Evolutionary conservation across 2,329 filamentous ascomycete genomes (phyloP).

Genomic region (Talaromyces atroroseus): DNA sequence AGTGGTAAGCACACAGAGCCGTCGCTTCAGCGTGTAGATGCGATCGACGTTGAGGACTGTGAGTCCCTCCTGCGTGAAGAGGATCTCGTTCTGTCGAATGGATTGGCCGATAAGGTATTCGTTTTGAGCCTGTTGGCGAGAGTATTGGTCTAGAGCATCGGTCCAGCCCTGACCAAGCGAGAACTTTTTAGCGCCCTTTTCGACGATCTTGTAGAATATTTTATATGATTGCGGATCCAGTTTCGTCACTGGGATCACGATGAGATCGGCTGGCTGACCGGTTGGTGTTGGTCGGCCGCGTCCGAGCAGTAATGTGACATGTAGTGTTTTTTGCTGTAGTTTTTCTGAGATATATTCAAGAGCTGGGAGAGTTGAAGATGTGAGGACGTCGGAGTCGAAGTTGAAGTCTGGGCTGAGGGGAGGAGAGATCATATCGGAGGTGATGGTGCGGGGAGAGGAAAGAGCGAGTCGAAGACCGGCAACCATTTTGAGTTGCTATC

Average conservation of each 20-base stretch:
- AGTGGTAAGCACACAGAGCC: conserved; percentile 34
- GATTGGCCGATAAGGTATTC: conserved; percentile 40
- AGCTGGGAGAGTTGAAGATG: conserved; percentile 33
- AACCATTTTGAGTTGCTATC: conserved; percentile 7
- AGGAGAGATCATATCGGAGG: conserved; percentile 38
- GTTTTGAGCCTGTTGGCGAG: conserved; percentile 29
- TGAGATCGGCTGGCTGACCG: conserved; percentile 33
- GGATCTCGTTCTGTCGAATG: conserved; percentile 40
- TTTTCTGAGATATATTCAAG: conserved; percentile 39
- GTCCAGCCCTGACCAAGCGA: conserved; percentile 35
- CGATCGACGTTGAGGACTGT: conserved; percentile 42
- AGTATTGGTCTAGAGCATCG: conserved; percentile 24
- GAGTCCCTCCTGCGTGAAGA: conserved; percentile 41
- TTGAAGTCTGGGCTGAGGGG: conserved; percentile 35
- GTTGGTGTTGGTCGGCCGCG: conserved; percentile 36
- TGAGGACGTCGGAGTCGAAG: conserved; percentile 33
- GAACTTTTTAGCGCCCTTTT: conserved; percentile 34
- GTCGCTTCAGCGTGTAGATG: conserved; percentile 41
- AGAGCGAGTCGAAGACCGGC: conserved; percentile 12
- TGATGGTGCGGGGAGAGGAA: conserved; percentile 31
- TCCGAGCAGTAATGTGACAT: conserved; percentile 37
- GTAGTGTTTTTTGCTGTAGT: conserved; percentile 33
- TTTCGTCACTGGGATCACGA: conserved; percentile 32
- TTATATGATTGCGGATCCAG: conserved; percentile 28
- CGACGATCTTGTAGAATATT: conserved; percentile 28